phyloP scores from a whole-genome alignment of 306 rosid species.

The Ochetophila trinervis region DNA sequence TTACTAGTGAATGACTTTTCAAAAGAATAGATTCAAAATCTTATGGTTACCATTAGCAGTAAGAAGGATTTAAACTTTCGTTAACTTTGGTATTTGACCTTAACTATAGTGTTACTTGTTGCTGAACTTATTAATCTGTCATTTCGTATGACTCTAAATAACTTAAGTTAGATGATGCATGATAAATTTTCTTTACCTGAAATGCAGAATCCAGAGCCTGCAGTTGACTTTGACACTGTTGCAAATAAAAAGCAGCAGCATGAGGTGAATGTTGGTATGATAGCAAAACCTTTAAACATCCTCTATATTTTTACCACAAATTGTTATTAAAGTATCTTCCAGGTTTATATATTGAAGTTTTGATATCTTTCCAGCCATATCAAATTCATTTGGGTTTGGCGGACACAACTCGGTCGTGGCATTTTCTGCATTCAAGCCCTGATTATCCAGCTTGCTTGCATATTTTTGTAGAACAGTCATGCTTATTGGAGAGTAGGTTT shows the following conservation, averaged over 20 bases:
- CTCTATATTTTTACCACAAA: background rate
- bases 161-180: background rate
- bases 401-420: constrained; percentile 97
- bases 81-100: background rate
- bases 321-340: background rate
- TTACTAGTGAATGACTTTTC: background rate
- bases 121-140: constrained; percentile 4
- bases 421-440: constrained; percentile 86
- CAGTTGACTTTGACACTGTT: constrained; percentile 92
- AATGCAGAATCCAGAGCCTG: constrained; percentile 87
- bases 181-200: background rate
- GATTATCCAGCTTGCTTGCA: constrained; percentile 38
- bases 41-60: background rate
- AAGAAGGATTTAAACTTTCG: background rate
- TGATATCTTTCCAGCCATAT: constrained; percentile 59
- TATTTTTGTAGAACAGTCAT: constrained; percentile 35
- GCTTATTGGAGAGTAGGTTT: constrained; percentile 37
- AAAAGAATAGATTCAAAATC: background rate
- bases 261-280: constrained; percentile 89
- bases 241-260: constrained; percentile 77
- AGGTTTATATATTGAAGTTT: constrained; percentile 7
- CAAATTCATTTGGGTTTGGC: constrained; percentile 96
- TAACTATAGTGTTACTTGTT: background rate
- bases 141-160: background rate
- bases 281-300: constrained; percentile 9